These are phyloP conservation scores for Boletus mariae DNA, from an alignment of 1,284 basidiomycete genomes.

Conservation along the genomic window DNA sequence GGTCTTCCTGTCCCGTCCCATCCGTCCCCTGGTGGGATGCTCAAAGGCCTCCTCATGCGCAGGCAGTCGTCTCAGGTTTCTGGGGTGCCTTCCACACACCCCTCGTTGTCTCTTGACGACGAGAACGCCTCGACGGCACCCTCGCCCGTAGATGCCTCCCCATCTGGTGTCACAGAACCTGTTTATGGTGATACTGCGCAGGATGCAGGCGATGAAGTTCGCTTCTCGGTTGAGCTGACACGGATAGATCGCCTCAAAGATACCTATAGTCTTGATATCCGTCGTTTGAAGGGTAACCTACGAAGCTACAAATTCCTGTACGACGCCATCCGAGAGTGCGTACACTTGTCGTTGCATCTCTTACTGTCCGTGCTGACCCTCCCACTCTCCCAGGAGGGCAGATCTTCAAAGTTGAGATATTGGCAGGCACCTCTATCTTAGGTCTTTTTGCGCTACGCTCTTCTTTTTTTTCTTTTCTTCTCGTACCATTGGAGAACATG, in stretches of 20 bases:
- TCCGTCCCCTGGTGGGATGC: conserved; percentile 70
- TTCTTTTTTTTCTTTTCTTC: background rate
- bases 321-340: conserved; percentile 83
- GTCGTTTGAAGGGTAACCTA: conserved; percentile 87
- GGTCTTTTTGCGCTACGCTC: background rate
- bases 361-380: conserved; percentile 14
- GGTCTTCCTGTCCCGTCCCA: conserved; percentile 77
- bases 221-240: conserved; percentile 90
- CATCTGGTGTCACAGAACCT: conserved; percentile 42
- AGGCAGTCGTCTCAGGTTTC: conserved; percentile 79
- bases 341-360: conserved; percentile 23
- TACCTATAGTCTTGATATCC: conserved; percentile 86
- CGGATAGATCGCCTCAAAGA: conserved; percentile 83
- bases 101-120: conserved; percentile 42
- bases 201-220: conserved; percentile 89
- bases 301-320: conserved; percentile 94
- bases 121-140: conserved; percentile 20
- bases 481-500: background rate
- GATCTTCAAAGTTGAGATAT: conserved; percentile 41
- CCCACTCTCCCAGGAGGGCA: conserved; percentile 36
- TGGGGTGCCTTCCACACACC: conserved; percentile 35
- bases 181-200: conserved; percentile 74
- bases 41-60: conserved; percentile 82
- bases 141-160: conserved; percentile 33
- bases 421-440: conserved; percentile 26